Base-by-base conservation (phyloP, 1,139 yeast genomes). In the Suhomyces wounanorum region DNA sequence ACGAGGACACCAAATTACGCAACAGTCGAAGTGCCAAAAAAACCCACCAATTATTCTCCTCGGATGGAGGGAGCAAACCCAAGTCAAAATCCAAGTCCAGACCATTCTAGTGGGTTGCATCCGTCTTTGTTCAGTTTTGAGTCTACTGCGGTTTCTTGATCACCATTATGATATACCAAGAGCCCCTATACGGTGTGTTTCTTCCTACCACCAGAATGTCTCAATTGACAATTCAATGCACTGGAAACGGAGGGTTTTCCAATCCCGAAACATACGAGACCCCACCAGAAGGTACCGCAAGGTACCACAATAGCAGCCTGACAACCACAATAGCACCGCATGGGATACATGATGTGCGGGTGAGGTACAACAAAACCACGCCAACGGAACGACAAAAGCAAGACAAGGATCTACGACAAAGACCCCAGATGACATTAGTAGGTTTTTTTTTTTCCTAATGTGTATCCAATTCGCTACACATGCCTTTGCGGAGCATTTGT, bases 11-110 rank as follows among this genome's bases (percentile, higher is more conserved):
- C 31, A 43, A 23, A 40, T 31, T 45, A 17, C 40, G 40, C 17
- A 45, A 37, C 36, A 45, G 39, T 14, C 52, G 57, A 7, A 28
- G 45, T 26, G 55, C 52, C 30, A 52, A 47, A 39, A 52, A 53
- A 44, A 36, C 53, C 7, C 36, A 11, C 25, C 44, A 25, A 13
- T 44, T 46, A 25, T 49, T 49, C 38, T 4, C 18, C 18, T 16
- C 37, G 14, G 14, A 7, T 30, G 28, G 31, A 38, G 26, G 26
- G 30, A 11, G 41, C 21, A 33, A 39, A 14, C 54, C 51, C 8
- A 53, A 52, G 48, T 56, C 55, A 45, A 51, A 52, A 44, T 55
- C 54, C 14, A 41, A 41, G 48, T 59, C 57, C 5, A 52, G 68
- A 38, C 70, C 70, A 1, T 30, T 31, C 11, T 17, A 30, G 16